phyloP scores from a whole-genome alignment of 1,284 basidiomycete genomes.

The Meripilus lineatus region DNA sequence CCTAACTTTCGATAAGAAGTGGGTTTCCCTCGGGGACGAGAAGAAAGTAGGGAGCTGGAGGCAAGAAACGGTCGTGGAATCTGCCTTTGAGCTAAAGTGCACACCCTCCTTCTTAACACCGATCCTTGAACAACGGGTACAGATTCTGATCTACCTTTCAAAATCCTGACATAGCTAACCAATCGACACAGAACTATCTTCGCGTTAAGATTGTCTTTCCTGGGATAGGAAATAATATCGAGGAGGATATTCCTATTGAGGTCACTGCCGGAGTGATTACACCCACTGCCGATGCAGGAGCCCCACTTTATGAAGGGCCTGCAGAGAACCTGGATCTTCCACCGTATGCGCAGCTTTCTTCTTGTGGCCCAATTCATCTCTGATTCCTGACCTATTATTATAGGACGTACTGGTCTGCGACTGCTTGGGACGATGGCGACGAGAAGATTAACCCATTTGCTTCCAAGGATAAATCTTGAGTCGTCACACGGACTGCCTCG shows the following conservation, averaged over 20 bases:
- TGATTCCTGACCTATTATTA: too few relatives aligned
- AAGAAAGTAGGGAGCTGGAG: neutral
- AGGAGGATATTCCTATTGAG: neutral
- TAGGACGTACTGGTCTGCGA: too few relatives aligned
- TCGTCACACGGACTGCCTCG: too few relatives aligned
- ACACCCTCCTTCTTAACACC: neutral
- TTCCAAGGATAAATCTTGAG: too few relatives aligned
- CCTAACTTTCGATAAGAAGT: neutral
- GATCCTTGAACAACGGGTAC: neutral
- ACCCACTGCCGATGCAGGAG: neutral
- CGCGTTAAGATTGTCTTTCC: neutral
- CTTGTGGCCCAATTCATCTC: too few relatives aligned
- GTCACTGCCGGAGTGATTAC: neutral
- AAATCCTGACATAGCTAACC: too few relatives aligned
- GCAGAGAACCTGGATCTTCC: neutral
- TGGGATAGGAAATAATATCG: conserved; percentile 1
- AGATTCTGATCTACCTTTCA: neutral
- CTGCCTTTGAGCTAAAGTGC: neutral
- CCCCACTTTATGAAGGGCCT: neutral
- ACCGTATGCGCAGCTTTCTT: too few relatives aligned
- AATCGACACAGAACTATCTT: neutral
- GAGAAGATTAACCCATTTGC: too few relatives aligned
- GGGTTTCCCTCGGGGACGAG: neutral
- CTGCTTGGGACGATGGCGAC: too few relatives aligned
- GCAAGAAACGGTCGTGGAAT: neutral